Evolutionary conservation across 768 basidiomycete species (phyloP).

Genomic region (Agrocybe praecox): DNA sequence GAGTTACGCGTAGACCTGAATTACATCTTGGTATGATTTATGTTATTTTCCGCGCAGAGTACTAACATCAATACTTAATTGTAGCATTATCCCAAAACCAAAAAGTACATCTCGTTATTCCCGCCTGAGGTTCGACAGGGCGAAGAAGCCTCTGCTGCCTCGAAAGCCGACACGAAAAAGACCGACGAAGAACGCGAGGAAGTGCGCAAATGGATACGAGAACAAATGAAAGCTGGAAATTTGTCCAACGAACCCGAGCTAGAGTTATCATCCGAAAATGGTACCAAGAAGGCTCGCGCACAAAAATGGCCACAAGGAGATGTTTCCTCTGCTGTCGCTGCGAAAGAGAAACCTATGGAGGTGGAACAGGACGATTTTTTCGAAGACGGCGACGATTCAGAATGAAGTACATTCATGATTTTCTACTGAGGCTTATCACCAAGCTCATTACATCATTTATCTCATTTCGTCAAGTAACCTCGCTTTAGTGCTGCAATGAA

Average conservation of each 20-base stretch:
- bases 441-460: background rate
- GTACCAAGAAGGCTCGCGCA: slow-evolving; percentile 4
- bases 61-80: background rate
- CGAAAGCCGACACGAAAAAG: slow-evolving; percentile 27
- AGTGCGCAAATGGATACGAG: slow-evolving; percentile 59
- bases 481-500: background rate
- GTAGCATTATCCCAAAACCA: slow-evolving; percentile 81
- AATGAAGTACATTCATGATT: background rate
- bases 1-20: slow-evolving; percentile 86
- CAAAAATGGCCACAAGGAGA: slow-evolving; percentile 18
- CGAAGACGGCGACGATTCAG: slow-evolving; percentile 30
- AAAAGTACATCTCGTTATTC: slow-evolving; percentile 91
- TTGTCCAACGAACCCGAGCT: slow-evolving; percentile 64
- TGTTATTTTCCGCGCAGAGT: background rate
- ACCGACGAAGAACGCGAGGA: slow-evolving; percentile 58
- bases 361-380: slow-evolving; percentile 43
- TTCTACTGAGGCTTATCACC: background rate
- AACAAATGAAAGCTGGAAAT: slow-evolving; percentile 62
- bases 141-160: slow-evolving; percentile 23
- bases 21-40: slow-evolving; percentile 70
- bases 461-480: background rate
- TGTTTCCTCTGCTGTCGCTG: background rate
- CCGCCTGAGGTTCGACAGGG: slow-evolving; percentile 63
- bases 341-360: slow-evolving; percentile 11
- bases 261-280: slow-evolving; percentile 26